These are phyloP conservation scores for Peronospora destructor DNA, from an alignment of 352 stramenopile genomes.

Conservation along the genomic window DNA sequence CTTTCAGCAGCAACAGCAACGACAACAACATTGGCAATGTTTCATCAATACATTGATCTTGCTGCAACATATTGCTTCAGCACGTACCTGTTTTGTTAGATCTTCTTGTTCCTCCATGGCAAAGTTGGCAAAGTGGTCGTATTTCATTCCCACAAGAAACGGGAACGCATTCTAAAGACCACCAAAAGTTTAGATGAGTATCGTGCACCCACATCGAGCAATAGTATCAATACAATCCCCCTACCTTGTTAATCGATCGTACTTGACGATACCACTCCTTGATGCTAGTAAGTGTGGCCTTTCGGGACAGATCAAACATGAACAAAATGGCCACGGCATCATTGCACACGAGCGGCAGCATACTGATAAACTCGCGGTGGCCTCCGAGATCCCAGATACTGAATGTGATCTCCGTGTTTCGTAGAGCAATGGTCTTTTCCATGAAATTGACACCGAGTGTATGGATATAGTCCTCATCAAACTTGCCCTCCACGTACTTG, in stretches of 20 bases:
- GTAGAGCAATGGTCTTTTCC: slow-evolving; percentile 92
- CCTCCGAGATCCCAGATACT: slow-evolving; percentile 93
- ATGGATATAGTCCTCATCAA: slow-evolving; percentile 95
- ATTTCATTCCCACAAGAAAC: slow-evolving; percentile 93
- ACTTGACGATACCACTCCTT: slow-evolving; percentile 92
- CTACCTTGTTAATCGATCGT: slow-evolving; percentile 85
- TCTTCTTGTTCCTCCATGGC: slow-evolving; percentile 88
- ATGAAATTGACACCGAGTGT: slow-evolving; percentile 94
- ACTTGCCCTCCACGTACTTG: slow-evolving; percentile 94
- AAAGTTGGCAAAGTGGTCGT: slow-evolving; percentile 90
- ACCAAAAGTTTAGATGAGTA: not conserved
- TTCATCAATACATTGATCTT: not conserved
- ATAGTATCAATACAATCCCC: not conserved
- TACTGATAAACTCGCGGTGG: slow-evolving; percentile 91
- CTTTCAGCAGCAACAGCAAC: slow-evolving; percentile 22
- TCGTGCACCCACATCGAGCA: not conserved
- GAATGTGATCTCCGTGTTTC: slow-evolving; percentile 93
- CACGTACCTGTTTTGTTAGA: slow-evolving; percentile 87
- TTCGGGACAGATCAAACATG: slow-evolving; percentile 93
- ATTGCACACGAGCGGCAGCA: slow-evolving; percentile 93
- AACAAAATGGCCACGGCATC: slow-evolving; percentile 93
- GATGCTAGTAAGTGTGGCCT: slow-evolving; percentile 87
- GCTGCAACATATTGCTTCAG: not conserved
- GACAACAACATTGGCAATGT: not conserved
- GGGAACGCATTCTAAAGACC: slow-evolving; percentile 77